phyloP scores from a whole-genome alignment of 192 early-diverging fungal species.

The Rhizophagus sp. region DNA sequence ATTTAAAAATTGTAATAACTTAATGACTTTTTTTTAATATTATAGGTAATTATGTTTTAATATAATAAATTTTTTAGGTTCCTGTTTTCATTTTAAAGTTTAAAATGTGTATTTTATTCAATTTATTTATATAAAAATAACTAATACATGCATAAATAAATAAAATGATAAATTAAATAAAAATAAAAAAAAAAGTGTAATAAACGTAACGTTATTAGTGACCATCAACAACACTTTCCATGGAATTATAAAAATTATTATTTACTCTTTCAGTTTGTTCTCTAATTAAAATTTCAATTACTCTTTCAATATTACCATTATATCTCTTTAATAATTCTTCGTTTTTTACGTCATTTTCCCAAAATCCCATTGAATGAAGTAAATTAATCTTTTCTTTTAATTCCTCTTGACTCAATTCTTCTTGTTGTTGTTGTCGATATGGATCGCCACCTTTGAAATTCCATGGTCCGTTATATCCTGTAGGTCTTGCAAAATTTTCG shows the following conservation, averaged over 20 bases:
- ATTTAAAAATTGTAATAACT: too few species aligned
- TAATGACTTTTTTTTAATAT: too few species aligned
- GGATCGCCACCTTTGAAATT: not conserved
- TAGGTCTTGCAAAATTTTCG: not conserved
- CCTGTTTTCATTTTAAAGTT: too few species aligned
- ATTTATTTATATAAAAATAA: too few species aligned
- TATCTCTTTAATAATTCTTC: constrained; percentile 29
- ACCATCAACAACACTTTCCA: not conserved
- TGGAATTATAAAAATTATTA: not conserved
- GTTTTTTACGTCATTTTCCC: constrained; percentile 26
- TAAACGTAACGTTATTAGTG: too few species aligned
- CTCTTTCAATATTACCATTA: constrained; percentile 31
- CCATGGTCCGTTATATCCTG: not conserved
- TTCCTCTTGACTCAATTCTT: not conserved
- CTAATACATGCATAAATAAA: too few species aligned
- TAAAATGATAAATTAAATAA: too few species aligned
- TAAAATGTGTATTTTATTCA: too few species aligned
- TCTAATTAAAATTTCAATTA: constrained; percentile 31
- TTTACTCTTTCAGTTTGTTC: not conserved
- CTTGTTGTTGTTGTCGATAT: constrained; percentile 5
- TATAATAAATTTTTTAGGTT: too few species aligned
- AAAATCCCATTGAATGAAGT: constrained; percentile 33
- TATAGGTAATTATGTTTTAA: too few species aligned
- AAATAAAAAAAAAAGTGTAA: too few species aligned
- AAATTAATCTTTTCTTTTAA: constrained; percentile 13